phyloP scores from a whole-genome alignment of 306 rosid genomes.

The Glycine soja region DNA sequence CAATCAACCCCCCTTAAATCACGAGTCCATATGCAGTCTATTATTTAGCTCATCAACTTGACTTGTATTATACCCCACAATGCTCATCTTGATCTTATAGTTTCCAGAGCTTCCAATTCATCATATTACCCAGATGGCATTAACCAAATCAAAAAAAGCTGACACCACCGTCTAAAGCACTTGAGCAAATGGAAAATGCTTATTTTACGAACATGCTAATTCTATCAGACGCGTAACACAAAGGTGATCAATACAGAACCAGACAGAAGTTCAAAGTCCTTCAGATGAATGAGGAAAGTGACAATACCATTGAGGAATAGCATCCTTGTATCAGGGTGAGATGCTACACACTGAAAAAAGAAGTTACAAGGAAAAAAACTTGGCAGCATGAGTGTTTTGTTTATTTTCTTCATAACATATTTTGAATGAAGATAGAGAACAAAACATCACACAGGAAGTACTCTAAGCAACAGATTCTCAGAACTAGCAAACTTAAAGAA shows the following conservation, averaged over 20 bases:
- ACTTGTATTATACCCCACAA: conserved; percentile 2
- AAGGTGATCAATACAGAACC: conserved; percentile 28
- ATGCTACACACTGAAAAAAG: conserved; percentile 84
- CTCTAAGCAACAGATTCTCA: conserved; percentile 10
- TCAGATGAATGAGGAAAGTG: conserved; percentile 44
- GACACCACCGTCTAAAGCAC: conserved; percentile 16
- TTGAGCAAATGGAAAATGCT: conserved; percentile 26
- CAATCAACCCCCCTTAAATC: conserved; percentile 24
- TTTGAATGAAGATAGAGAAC: conserved; percentile 12
- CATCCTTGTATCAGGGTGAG: conserved; percentile 95
- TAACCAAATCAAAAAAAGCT: conserved; percentile 27
- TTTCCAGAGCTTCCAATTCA: conserved; percentile 15
- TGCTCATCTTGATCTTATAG: conserved; percentile 19
- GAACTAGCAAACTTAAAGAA: conserved; percentile 8
- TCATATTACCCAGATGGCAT: conserved; percentile 18
- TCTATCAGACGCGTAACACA: conserved; percentile 20
- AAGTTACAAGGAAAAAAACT: conserved; percentile 7
- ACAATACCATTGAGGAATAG: conserved; percentile 82
- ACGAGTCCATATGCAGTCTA: conserved; percentile 22
- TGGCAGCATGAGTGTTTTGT: conserved; percentile 8
- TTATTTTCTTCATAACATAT: neutral
- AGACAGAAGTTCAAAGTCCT: conserved; percentile 37
- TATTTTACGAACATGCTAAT: neutral
- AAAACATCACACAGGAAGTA: neutral
- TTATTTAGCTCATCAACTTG: neutral